Evolutionary conservation across 768 basidiomycete genomes (phyloP), one percentile per base, ranked within the genome.

Genomic region (Daedaleopsis nitida): DNA sequence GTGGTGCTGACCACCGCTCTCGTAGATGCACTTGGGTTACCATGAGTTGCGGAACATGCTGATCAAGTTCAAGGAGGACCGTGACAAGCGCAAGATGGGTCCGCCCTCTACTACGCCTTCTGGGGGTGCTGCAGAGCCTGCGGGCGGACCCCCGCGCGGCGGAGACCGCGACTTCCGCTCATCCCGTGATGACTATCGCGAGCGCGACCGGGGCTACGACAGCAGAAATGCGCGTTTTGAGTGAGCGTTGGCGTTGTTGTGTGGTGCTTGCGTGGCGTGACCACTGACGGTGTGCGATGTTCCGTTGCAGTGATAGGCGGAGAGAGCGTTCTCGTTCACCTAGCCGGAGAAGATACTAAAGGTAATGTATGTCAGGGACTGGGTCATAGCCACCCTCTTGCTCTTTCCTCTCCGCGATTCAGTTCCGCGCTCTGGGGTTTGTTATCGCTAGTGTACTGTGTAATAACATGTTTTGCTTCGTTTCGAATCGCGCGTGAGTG

Each of bases 21-120:
- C 35, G 48, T 74, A 98, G 97, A 96, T 99, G 93, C 97, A 98
- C 81, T 76, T 98, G 70, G 97, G 97, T 11, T 99, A 99, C 78
- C 95, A 98, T 74, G 96, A 98, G 77, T 82, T 99, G 63, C 92
- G 97, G 58, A 92, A 95, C 76, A 91, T 97, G 86, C 82, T 99
- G 55, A 74, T 80, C 60, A 91, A 93, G 71, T 97, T 98, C 76
- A 87, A 88, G 64, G 95, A 96, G 72, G 91, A 94, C 55, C 88
- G 95, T 61, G 89, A 92, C 74, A 91, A 91, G 76, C 81, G 80
- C 61, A 87, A 89, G 70, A 58, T 85, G 72, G 80, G 75, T 64
- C 82, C 81, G 43, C 80, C 84, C 59, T 75, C 80, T 51, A 64
- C 70, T 11, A 67, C 56, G 24, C 68, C 76, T 32, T 77, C 78